Evolutionary conservation across 2,329 filamentous ascomycete species (phyloP).

Genomic region (Hymenoscyphus linearis): DNA sequence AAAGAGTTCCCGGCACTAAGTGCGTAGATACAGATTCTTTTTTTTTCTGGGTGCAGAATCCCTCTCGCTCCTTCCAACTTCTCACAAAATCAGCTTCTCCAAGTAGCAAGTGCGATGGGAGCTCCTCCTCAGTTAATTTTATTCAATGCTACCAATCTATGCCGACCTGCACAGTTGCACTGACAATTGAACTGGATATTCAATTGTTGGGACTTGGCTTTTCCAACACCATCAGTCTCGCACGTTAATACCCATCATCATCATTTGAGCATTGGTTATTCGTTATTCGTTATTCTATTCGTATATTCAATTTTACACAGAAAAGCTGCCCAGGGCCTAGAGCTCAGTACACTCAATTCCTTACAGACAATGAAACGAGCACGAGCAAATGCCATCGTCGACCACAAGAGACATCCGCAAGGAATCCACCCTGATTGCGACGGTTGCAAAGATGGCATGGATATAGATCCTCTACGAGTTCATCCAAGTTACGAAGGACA

Average conservation of each 20-base stretch:
- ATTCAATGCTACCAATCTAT: neutral
- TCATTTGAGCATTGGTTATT: neutral
- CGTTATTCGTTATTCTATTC: neutral
- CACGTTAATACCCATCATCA: neutral
- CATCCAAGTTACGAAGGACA: slow-evolving; percentile 11
- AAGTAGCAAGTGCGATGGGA: neutral
- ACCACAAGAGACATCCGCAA: slow-evolving; percentile 1
- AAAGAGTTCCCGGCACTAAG: too few species aligned
- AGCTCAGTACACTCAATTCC: neutral
- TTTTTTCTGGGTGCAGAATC: neutral
- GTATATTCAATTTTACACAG: neutral
- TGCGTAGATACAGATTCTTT: slow-evolving; percentile 18
- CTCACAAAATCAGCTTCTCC: neutral
- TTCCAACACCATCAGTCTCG: too few species aligned
- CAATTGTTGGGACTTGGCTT: neutral
- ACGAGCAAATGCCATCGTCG: slow-evolving; percentile 12
- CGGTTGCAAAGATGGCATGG: slow-evolving; percentile 1
- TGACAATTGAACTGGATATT: neutral
- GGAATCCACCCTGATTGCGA: neutral
- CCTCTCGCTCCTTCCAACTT: neutral
- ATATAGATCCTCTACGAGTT: neutral
- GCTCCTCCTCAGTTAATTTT: neutral
- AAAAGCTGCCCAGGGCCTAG: neutral
- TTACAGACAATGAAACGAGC: slow-evolving; percentile 20
- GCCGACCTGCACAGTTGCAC: neutral